Evolutionary conservation across 2,329 filamentous ascomycete genomes (phyloP), one percentile per base, ranked within the genome.

Genomic region (Diplocarpon mali): DNA sequence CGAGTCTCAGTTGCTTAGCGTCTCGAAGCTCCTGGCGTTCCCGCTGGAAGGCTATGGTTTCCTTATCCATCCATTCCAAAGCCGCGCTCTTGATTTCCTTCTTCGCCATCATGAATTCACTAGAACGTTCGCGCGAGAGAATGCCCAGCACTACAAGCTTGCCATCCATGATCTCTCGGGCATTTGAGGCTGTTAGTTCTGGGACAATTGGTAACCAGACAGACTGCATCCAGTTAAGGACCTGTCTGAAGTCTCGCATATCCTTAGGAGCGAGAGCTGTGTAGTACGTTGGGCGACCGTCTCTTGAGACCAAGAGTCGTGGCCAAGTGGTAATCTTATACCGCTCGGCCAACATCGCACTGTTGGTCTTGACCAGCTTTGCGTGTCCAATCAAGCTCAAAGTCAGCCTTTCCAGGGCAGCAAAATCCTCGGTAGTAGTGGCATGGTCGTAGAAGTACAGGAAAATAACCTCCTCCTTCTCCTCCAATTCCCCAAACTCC

Each of bases 241-340:
- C 76, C 54, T 80, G 76, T 42, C 80, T 75, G 49, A 83, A 83
- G 59, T 98, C 85, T 47, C 92, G 82, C 85, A 96, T 96, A 56
- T 95, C 88, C 57, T 83, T 78, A 1, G 92, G 92, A 0, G 87
- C 84, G 32, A 95, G 73, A 7, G 84, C 85, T 24, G 80, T 84
- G 64, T 93, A 98, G 65, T 95, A 95, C 1, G 81, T 90, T 32
- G 92, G 83, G 35, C 89, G 81, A 9, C 88, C 88, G 61, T 95
- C 88, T 47, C 92, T 76, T 11, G 86, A 85, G 3, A 95, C 92
- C 48, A 98, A 66, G 35, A 98, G 70, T 45, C 90, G 80, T n/a
- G 92, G 92, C 86, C 88, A 96, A 0, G 90, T 96, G 3, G 85
- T 89, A 58, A 98, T 92, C 72, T 93, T 95, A 73, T 89, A 98